Conservation (phyloP, 73 alveolate genomes). For the Durusdinium trenchii region DNA sequence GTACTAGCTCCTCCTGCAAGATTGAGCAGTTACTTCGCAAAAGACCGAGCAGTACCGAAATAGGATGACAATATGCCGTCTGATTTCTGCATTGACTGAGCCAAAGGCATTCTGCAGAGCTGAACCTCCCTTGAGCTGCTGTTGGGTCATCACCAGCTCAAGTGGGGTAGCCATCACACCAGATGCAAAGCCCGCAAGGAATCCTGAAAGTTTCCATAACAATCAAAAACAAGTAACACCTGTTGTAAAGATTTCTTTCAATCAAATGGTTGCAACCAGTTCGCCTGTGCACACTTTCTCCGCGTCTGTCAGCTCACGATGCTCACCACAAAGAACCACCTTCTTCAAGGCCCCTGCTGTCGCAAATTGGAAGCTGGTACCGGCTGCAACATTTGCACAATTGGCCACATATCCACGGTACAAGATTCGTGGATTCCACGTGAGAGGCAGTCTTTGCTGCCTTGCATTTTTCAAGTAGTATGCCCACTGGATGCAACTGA, state of each 20-base stretch:
- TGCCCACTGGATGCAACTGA: slow-evolving; percentile 66
- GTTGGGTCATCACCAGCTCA: slow-evolving; percentile 59
- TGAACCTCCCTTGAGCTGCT: slow-evolving; percentile 45
- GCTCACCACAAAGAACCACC: slow-evolving; percentile 41
- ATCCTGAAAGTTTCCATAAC: neutral
- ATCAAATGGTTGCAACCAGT: neutral
- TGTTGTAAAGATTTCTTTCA: neutral
- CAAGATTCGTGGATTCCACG: slow-evolving; percentile 46
- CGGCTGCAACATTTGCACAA: slow-evolving; percentile 61
- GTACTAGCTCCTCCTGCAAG: too few relatives aligned
- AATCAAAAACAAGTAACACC: neutral
- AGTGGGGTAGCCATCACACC: slow-evolving; percentile 49
- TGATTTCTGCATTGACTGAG: neutral
- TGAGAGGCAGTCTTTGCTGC: slow-evolving; percentile 77
- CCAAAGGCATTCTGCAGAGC: neutral
- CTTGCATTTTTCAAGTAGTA: slow-evolving; percentile 63
- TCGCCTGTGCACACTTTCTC: slow-evolving; percentile 67
- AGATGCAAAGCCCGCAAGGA: slow-evolving; percentile 47
- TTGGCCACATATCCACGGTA: slow-evolving; percentile 53
- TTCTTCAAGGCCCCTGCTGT: slow-evolving; percentile 52
- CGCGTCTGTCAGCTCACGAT: slow-evolving; percentile 52
- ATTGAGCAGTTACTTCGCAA: too few relatives aligned
- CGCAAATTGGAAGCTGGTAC: slow-evolving; percentile 63
- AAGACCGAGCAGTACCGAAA: too few relatives aligned
- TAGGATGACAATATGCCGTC: neutral